phyloP scores from a whole-genome alignment of 768 basidiomycete species.

The Mycena olivaceomarginata region DNA sequence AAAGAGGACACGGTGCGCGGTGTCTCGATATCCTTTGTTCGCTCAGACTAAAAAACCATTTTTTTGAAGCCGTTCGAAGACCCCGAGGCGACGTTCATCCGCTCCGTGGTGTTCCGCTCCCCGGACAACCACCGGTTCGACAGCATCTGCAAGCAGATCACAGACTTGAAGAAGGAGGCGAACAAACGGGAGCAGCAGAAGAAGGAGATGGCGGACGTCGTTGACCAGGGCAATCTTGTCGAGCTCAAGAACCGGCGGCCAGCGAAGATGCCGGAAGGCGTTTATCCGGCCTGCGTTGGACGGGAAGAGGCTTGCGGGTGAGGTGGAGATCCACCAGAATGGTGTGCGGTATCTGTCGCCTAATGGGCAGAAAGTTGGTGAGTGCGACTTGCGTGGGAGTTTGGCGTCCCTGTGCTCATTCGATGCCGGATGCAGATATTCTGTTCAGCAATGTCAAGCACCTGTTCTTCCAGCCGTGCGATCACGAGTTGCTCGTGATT shows the following conservation, averaged over 20 bases:
- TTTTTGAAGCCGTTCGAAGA: slow-evolving; percentile 91
- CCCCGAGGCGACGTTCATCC: slow-evolving; percentile 96
- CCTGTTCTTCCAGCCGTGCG: slow-evolving; percentile 99
- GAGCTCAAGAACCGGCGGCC: slow-evolving; percentile 95
- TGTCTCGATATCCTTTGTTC: slow-evolving; percentile 35
- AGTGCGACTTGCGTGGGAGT: slow-evolving; percentile 51
- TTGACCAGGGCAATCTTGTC: slow-evolving; percentile 93
- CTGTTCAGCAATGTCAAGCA: slow-evolving; percentile 99
- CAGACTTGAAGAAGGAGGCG: slow-evolving; percentile 96
- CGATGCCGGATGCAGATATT: slow-evolving; percentile 75
- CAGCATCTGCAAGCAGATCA: slow-evolving; percentile 92
- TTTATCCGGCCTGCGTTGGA: slow-evolving; percentile 96
- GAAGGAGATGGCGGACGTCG: slow-evolving; percentile 98
- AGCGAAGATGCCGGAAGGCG: slow-evolving; percentile 91
- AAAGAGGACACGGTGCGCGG: slow-evolving; percentile 93
- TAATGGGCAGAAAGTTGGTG: slow-evolving; percentile 94
- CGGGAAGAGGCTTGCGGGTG: slow-evolving; percentile 96
- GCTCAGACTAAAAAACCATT: background rate
- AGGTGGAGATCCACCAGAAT: slow-evolving; percentile 98
- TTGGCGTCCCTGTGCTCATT: slow-evolving; percentile 6
- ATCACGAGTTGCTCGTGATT: slow-evolving; percentile 95
- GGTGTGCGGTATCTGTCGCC: slow-evolving; percentile 95
- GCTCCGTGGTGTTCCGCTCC: slow-evolving; percentile 95
- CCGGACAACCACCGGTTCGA: slow-evolving; percentile 93
- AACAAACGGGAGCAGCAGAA: slow-evolving; percentile 98